phyloP scores from a whole-genome alignment of 2,329 filamentous ascomycete genomes.

The Fusarium mundagurra region DNA sequence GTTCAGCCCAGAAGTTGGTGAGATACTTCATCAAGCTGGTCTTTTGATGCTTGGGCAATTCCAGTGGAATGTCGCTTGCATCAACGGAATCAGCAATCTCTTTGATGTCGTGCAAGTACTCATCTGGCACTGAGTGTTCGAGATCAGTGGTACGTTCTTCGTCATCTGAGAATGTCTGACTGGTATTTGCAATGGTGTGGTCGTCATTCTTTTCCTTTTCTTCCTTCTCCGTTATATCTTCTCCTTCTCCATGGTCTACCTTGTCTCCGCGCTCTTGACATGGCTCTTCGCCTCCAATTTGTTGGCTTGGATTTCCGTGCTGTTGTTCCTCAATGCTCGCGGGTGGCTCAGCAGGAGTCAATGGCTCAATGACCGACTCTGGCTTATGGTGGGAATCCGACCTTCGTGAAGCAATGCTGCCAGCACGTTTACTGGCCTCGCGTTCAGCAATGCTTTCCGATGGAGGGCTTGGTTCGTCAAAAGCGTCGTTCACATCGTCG shows the following conservation, averaged over 20 bases:
- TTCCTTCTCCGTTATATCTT: slow-evolving; percentile 41
- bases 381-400: slow-evolving; percentile 42
- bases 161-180: slow-evolving; percentile 72
- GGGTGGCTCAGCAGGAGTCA: slow-evolving; percentile 38
- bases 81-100: slow-evolving; percentile 72
- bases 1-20: slow-evolving; percentile 97
- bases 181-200: slow-evolving; percentile 43
- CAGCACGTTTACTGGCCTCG: slow-evolving; percentile 46
- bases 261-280: slow-evolving; percentile 32
- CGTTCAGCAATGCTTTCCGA: slow-evolving; percentile 56
- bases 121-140: slow-evolving; percentile 75
- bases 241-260: slow-evolving; percentile 29
- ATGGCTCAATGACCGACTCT: slow-evolving; percentile 32
- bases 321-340: slow-evolving; percentile 38
- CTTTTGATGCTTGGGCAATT: slow-evolving; percentile 92
- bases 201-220: slow-evolving; percentile 46
- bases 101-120: slow-evolving; percentile 71
- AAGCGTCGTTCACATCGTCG: slow-evolving; percentile 90
- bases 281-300: slow-evolving; percentile 42
- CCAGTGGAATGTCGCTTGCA: slow-evolving; percentile 70
- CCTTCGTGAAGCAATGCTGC: slow-evolving; percentile 37
- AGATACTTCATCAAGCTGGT: slow-evolving; percentile 94
- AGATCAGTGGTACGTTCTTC: slow-evolving; percentile 76
- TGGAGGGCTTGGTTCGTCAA: slow-evolving; percentile 74
- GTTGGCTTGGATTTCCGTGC: slow-evolving; percentile 40